Evolutionary conservation across 2,329 filamentous ascomycete genomes (phyloP), one percentile per base, ranked within the genome.

Genomic region (Claviceps sp.): DNA sequence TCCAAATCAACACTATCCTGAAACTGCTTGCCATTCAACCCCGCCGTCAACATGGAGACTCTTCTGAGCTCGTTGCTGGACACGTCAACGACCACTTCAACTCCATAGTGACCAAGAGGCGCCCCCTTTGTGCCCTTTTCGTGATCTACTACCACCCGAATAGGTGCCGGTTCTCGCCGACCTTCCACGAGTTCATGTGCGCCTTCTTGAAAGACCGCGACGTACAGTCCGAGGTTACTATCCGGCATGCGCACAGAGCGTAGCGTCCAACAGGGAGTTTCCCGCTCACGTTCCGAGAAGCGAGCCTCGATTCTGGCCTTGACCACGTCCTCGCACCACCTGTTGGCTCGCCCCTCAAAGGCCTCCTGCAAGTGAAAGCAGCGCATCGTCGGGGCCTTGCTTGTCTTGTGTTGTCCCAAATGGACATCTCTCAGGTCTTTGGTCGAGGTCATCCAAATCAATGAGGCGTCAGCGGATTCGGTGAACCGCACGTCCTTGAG

Each of bases 291-390:
- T 64, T 95, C 89, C 0, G 86, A 72, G 61, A 94, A 95, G 11
- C 90, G 80, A 5, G 83, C 85, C 67, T 96, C 91, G 14, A 96
- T 81, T 57, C 84, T 82, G 8, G 90, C 89, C 68, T 91, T 94
- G 47, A 83, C 81, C 13, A 96, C 75, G 57, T 97, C 93, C 67
- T 97, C 91, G 30, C 82, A 81, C 68, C 88, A 83, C 55, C 84
- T 87, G 17, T 75, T 72, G 1, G 85, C 87, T 64, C 84, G 90
- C 26, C 82, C 83, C 62, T 95, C 87, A 60, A 91, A 91, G 7
- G 78, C 70, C 50, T 88, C 87, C 49, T 84, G 79, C 1, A 95
- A 75, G 42, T 85, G 68, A 61, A 95, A 85, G 55, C 81, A 85
- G 34, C 84, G 76, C 11, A 83, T 74, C 2, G 82, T 82, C 22